These are phyloP conservation scores for Lanmaoa pseudosensibilis DNA, from an alignment of 768 basidiomycete genomes.

Conservation along the genomic window DNA sequence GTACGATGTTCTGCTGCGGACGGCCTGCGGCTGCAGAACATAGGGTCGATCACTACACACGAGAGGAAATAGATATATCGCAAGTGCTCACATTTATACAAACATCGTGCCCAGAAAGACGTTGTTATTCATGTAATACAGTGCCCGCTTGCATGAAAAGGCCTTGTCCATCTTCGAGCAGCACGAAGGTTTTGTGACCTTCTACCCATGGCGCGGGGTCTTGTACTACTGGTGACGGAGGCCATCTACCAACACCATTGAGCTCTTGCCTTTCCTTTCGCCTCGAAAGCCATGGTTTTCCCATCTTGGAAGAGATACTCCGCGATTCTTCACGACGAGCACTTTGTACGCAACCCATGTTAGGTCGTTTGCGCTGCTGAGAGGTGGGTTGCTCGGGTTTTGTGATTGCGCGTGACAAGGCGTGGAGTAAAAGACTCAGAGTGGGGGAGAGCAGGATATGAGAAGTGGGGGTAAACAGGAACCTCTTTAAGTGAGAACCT, in stretches of 20 bases:
- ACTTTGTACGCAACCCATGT: conserved; percentile 21
- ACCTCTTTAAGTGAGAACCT: background rate
- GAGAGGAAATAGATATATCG: background rate
- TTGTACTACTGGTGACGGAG: background rate
- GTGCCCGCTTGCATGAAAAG: conserved; percentile 11
- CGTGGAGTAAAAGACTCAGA: background rate
- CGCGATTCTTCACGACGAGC: background rate
- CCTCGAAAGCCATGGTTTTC: background rate
- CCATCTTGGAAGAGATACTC: background rate
- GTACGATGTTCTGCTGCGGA: background rate
- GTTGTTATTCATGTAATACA: background rate
- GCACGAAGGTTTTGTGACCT: conserved; percentile 26
- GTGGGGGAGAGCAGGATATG: background rate
- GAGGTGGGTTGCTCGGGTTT: background rate
- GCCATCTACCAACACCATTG: background rate
- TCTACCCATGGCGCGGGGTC: conserved; percentile 32
- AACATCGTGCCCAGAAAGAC: background rate
- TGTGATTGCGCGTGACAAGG: background rate
- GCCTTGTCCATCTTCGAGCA: conserved; percentile 29
- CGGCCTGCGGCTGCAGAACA: background rate
- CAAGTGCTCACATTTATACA: background rate
- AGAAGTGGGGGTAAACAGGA: too few species aligned
- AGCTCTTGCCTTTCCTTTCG: conserved; percentile 1
- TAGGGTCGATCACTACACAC: background rate
- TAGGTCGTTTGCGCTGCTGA: background rate